Evolutionary conservation across 768 basidiomycete species (phyloP).

Genomic region (Lentinus brumalis): DNA sequence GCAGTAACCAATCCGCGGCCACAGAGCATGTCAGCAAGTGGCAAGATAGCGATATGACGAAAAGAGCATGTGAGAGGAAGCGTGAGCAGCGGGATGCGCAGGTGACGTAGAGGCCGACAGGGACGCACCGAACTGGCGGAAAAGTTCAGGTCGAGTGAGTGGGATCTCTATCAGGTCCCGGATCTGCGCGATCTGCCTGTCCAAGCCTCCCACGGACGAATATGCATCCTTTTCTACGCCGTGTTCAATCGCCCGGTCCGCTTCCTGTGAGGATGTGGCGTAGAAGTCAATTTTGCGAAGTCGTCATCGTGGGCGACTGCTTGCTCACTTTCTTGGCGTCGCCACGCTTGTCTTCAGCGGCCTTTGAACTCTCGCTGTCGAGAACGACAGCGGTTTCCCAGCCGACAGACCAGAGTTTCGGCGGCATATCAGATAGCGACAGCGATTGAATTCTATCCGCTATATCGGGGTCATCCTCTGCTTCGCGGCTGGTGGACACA

Average conservation of each 20-base stretch:
- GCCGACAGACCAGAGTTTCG: conserved; percentile 58
- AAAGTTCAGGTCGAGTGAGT: conserved; percentile 78
- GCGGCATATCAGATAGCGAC: conserved; percentile 38
- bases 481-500: conserved; percentile 36
- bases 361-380: conserved; percentile 29
- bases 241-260: conserved; percentile 48
- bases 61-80: background rate
- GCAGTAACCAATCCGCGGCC: background rate
- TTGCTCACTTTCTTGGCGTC: background rate
- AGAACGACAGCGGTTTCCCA: conserved; percentile 70
- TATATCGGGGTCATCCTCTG: conserved; percentile 11
- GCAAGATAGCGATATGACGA: too few relatives aligned
- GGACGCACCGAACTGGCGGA: conserved; percentile 63
- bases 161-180: conserved; percentile 86
- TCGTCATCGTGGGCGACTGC: conserved; percentile 8
- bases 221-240: conserved; percentile 60
- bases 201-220: conserved; percentile 82
- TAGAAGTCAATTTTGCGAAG: conserved; percentile 2
- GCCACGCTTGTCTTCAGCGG: conserved; percentile 14
- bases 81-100: conserved; percentile 4
- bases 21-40: background rate
- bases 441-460: conserved; percentile 41
- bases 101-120: conserved; percentile 17
- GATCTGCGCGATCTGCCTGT: conserved; percentile 85
- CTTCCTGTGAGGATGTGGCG: conserved; percentile 39